Evolutionary conservation across 768 basidiomycete genomes (phyloP).

Genomic region (Inosperma sp.): DNA sequence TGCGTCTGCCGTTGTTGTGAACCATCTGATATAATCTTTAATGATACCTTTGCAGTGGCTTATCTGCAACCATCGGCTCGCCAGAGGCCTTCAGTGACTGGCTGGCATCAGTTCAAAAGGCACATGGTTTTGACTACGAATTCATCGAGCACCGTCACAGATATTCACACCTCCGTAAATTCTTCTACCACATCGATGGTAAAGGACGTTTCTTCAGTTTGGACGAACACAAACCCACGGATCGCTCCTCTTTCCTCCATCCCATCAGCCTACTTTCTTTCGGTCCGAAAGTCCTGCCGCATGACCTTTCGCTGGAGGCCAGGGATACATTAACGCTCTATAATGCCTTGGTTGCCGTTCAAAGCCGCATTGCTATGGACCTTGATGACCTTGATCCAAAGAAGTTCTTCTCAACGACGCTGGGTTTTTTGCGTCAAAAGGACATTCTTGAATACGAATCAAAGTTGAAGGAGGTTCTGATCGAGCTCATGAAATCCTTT

Average conservation of each 20-base stretch:
- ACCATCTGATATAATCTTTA: no score
- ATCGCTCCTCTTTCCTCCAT: conserved; percentile 52
- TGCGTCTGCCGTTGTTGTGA: conserved; percentile 19
- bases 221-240: conserved; percentile 31
- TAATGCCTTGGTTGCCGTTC: conserved; percentile 32
- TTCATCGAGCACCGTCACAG: conserved; percentile 63
- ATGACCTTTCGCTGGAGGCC: conserved; percentile 62
- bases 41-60: conserved; percentile 44
- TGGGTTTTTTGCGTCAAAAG: conserved; percentile 49
- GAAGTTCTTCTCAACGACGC: conserved; percentile 39
- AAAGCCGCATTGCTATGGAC: conserved; percentile 15
- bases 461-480: conserved; percentile 43
- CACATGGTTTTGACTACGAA: conserved; percentile 53
- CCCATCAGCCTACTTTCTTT: conserved; percentile 58
- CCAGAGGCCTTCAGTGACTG: conserved; percentile 63
- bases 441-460: conserved; percentile 59
- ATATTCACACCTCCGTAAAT: conserved; percentile 72
- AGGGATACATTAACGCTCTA: conserved; percentile 52
- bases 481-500: conserved; percentile 32
- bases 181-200: conserved; percentile 49
- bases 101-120: conserved; percentile 57
- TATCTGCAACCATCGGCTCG: conserved; percentile 67
- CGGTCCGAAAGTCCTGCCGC: conserved; percentile 46
- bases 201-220: conserved; percentile 37
- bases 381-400: conserved; percentile 37